Evolutionary conservation across 2,329 filamentous ascomycete genomes (phyloP), one percentile per base, ranked within the genome.

Genomic region (Ascomycota sp.): DNA sequence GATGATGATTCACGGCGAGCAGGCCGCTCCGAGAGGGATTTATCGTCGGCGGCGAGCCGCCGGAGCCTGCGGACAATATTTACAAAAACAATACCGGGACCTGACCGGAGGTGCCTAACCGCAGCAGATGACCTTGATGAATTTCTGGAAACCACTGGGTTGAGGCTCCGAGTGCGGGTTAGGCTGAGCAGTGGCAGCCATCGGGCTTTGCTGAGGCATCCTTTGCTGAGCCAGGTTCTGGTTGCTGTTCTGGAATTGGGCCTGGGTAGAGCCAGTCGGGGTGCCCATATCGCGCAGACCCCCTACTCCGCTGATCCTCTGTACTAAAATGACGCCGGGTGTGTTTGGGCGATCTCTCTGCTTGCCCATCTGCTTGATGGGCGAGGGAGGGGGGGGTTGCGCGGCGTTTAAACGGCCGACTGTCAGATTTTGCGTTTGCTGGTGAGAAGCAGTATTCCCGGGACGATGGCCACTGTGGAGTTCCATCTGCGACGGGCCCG

Each of bases 161-260:
- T 86, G 78, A 40, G 73, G 64, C 49, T 89, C 76, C 42, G 65
- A 59, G 38, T 65, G 63, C 40, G 62, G 63, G 46, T 55, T 68
- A 50, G 56, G 57, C 46, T 57, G 57, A 38, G 64, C 56, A 47
- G 63, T 59, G 30, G 49, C 48, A 28, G 60, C 65, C 58, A 71
- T 61, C 35, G 63, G 67, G 34, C 64, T 61, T 46, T 73, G 69
- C 36, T 65, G 61, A 36, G 65, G 67, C 47, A 68, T 65, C 38
- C 65, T 62, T 45, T 66, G 71, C 44, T 69, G 71, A 29, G 77
- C 69, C 40, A 92, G 66, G 53, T 93, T 89, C 52, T 82, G 80
- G 47, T 78, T 80, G 59, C 82, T 93, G 65, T 82, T 86, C 61
- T 92, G 83, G 65, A 93, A 94, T 51, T 94, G 86, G 41, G 86